phyloP scores from a whole-genome alignment of 1,284 basidiomycete genomes.

The Termitomyces sp. region DNA sequence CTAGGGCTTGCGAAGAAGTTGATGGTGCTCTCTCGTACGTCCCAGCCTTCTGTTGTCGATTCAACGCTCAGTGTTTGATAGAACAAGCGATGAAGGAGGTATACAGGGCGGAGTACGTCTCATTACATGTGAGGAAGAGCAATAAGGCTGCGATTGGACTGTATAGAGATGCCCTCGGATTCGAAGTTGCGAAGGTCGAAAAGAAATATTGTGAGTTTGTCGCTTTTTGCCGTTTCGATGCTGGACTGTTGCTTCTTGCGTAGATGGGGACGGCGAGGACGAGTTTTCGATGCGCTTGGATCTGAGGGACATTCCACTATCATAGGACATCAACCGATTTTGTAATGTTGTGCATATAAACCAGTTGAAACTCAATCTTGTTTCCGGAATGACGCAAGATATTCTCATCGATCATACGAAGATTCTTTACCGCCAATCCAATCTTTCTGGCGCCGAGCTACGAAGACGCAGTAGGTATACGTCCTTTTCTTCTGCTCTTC shows the following conservation, averaged over 20 bases:
- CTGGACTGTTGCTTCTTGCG: neutral
- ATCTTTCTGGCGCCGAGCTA: no score
- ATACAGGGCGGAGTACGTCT: slow-evolving; percentile 74
- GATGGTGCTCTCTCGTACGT: slow-evolving; percentile 87
- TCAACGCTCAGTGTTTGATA: slow-evolving; percentile 25
- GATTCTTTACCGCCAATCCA: no score
- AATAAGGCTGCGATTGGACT: slow-evolving; percentile 81
- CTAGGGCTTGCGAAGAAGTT: slow-evolving; percentile 89
- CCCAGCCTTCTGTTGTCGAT: slow-evolving; percentile 22
- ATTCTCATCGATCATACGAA: no score
- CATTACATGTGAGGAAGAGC: slow-evolving; percentile 82
- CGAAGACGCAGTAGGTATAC: no score
- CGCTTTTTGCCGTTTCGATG: neutral
- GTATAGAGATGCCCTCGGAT: slow-evolving; percentile 81
- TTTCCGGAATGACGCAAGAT: no score
- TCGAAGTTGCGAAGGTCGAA: slow-evolving; percentile 72
- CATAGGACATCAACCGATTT: no score
- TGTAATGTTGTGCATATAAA: no score
- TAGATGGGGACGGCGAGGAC: slow-evolving; percentile 7
- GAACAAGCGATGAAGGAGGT: slow-evolving; percentile 85
- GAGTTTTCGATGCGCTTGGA: slow-evolving; percentile 3
- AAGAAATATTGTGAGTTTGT: slow-evolving; percentile 76
- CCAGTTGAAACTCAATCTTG: no score
- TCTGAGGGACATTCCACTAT: neutral
- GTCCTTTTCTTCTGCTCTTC: no score